Conservation (phyloP, 176 grass and related monocot genomes). For the Juncus effusus region DNA sequence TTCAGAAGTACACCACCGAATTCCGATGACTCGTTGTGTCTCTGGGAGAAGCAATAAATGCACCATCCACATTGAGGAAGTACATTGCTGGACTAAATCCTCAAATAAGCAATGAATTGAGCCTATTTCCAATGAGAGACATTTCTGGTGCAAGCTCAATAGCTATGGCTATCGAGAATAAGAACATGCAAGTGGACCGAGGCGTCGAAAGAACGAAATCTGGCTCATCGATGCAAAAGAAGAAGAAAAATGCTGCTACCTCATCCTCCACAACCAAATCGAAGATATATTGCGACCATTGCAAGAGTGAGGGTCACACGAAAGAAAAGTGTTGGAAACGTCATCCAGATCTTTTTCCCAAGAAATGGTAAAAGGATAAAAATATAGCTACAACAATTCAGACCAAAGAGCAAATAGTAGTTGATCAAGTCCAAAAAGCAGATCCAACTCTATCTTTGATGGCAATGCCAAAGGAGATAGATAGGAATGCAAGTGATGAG, state of each 20-base stretch:
- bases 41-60: too few species aligned
- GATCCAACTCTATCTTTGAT: slow-evolving; percentile 25
- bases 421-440: slow-evolving; percentile 15
- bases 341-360: slow-evolving; percentile 11
- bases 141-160: too few species aligned
- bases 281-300: background rate
- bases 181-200: too few species aligned
- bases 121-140: too few species aligned
- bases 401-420: background rate
- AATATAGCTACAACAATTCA: background rate
- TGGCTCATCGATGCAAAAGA: too few species aligned
- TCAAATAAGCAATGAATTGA: too few species aligned
- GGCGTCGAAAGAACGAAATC: too few species aligned
- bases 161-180: too few species aligned
- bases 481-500: background rate
- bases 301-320: background rate
- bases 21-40: too few species aligned
- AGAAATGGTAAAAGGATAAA: slow-evolving; percentile 15
- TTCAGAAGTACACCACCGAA: too few species aligned
- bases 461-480: slow-evolving; percentile 23
- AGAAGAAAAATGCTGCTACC: background rate
- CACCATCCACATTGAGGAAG: too few species aligned
- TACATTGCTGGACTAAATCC: too few species aligned
- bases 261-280: slow-evolving; percentile 4
- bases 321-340: slow-evolving; percentile 6